Conservation (phyloP, 2,329 filamentous ascomycete genomes). For the Aspergillus sp. region DNA sequence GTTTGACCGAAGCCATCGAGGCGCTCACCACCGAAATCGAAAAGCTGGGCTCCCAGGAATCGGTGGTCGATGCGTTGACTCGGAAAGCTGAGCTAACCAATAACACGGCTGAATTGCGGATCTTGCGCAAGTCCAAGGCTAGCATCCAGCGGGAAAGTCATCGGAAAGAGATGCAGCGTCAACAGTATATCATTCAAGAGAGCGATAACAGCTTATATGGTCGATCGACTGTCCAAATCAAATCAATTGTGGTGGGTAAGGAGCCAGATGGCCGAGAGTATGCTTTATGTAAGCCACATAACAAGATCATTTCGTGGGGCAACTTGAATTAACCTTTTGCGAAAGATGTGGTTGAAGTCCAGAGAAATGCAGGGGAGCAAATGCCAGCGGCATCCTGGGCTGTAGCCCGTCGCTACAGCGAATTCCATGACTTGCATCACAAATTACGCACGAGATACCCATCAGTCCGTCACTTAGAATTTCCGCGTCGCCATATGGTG, state of each 20-base stretch:
- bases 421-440: slow-evolving; percentile 94
- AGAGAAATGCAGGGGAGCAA: slow-evolving; percentile 81
- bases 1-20: slow-evolving; percentile 85
- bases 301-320: not conserved
- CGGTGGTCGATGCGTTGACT: slow-evolving; percentile 82
- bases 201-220: slow-evolving; percentile 96
- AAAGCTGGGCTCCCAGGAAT: slow-evolving; percentile 76
- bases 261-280: slow-evolving; percentile 92
- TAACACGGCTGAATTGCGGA: slow-evolving; percentile 86
- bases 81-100: slow-evolving; percentile 95
- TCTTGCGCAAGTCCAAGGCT: slow-evolving; percentile 85
- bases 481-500: slow-evolving; percentile 83
- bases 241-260: slow-evolving; percentile 82
- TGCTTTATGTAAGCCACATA: slow-evolving; percentile 60
- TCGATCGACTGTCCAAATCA: slow-evolving; percentile 80
- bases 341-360: slow-evolving; percentile 76
- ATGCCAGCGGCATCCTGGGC: slow-evolving; percentile 96
- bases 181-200: slow-evolving; percentile 95
- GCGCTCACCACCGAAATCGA: slow-evolving; percentile 86
- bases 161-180: slow-evolving; percentile 88
- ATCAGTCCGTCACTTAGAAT: slow-evolving; percentile 82
- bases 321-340: not conserved
- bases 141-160: slow-evolving; percentile 89
- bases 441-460: slow-evolving; percentile 76
- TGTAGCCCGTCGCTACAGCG: slow-evolving; percentile 87